Evolutionary conservation across 352 stramenopile species (phyloP), one percentile per base, ranked within the genome.

Genomic region (Phytophthora podocarpi): DNA sequence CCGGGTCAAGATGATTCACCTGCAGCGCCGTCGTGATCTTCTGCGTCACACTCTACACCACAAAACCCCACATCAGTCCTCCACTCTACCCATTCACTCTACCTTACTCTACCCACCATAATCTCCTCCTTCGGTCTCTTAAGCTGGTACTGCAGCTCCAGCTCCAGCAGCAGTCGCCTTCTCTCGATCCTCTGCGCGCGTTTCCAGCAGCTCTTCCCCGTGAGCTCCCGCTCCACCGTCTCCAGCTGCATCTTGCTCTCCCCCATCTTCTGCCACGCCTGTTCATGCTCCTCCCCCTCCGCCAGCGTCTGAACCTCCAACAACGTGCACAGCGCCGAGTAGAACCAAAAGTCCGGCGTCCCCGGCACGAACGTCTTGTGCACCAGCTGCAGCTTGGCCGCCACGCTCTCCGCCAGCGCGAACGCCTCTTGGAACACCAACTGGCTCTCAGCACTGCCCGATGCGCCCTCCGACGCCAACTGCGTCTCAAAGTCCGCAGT

Each of bases 131-230:
- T 12, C 0, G 59, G n/a, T 26, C 56, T 72, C 24, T 59, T 63
- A 8, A 84, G 34, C 36, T 64, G 76, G 46, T 55, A 74, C 20
- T 50, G 46, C 1, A 82, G 36, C 20, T 88, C 78, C 32, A 88
- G 56, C 43, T 80, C 59, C 23, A 85, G 52, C 35, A 87, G 18
- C 30, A 64, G 20, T 3, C 64, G 62, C 7, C 78, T 73, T n/a
- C 69, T 48, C 18, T 61, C 43, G 34, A 87, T 60, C 12, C 78
- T 72, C 45, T 68, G 45, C 0, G 47, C 12, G 34, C 80, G 80
- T 41, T 54, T 50, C 43, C 24, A 63, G 37, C 64, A 74, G 13
- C 40, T 30, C 16, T 45, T 55, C 11, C 5, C 30, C 10, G 26
- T 48, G 21, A 87, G 62, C 32, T 64, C 46, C 3, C 39, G 36